These are phyloP conservation scores for Eucalyptus pauciflora DNA, from an alignment of 345 rosid genomes.

Conservation along the genomic window DNA sequence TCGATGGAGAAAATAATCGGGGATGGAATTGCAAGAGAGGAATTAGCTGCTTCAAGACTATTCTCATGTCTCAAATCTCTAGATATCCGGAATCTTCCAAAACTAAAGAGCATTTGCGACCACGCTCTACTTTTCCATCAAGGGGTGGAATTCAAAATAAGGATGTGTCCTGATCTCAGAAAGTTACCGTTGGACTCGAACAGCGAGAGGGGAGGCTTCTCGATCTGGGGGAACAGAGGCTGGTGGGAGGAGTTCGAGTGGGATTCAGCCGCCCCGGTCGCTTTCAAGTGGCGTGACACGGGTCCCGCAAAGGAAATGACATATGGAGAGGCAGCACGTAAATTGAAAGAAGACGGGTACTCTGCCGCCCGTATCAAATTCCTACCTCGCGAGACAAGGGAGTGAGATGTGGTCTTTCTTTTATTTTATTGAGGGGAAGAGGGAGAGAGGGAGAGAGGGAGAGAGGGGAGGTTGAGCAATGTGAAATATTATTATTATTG, in stretches of 20 bases:
- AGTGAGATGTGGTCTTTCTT: rapidly evolving
- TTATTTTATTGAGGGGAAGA: no score
- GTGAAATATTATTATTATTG: no score
- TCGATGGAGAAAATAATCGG: background rate
- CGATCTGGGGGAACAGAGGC: rapidly evolving
- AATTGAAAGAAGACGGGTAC: no score
- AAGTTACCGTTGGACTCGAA: background rate
- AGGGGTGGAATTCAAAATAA: background rate
- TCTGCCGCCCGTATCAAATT: no score
- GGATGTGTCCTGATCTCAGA: rapidly evolving
- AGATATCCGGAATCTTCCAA: rapidly evolving
- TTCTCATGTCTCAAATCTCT: rapidly evolving
- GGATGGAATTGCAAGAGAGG: background rate
- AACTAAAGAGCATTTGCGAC: background rate
- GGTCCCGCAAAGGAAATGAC: rapidly evolving
- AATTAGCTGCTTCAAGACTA: background rate
- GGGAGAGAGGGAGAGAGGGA: no score
- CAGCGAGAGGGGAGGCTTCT: background rate
- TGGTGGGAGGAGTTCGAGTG: background rate
- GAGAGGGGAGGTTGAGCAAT: background rate
- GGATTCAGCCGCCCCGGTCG: background rate
- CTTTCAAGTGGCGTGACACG: no score
- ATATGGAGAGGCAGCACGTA: background rate
- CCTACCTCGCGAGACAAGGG: rapidly evolving
- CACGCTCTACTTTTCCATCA: rapidly evolving